phyloP scores from a whole-genome alignment of 257 asterid species.

The Fraxinus excelsior region DNA sequence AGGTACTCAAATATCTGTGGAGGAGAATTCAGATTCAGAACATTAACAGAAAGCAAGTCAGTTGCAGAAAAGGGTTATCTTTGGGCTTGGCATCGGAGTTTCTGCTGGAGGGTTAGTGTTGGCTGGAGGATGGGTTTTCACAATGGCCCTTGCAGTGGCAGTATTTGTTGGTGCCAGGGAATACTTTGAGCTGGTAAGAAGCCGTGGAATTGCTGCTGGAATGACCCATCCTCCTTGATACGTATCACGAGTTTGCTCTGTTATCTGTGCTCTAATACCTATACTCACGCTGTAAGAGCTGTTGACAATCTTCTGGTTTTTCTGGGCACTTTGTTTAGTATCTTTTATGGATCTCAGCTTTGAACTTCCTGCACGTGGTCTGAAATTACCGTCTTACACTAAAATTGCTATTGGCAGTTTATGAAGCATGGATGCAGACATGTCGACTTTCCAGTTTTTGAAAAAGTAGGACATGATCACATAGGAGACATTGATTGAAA shows the following conservation, averaged over 20 bases:
- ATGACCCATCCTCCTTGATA: slow-evolving; percentile 97
- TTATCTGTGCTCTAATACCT: slow-evolving; percentile 83
- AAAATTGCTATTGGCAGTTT: neutral
- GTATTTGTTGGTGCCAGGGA: slow-evolving; percentile 80
- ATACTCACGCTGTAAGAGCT: slow-evolving; percentile 84
- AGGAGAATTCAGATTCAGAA: slow-evolving; percentile 42
- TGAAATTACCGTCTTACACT: neutral
- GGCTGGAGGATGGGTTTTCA: slow-evolving; percentile 93
- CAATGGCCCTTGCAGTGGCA: slow-evolving; percentile 75
- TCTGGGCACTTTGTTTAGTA: slow-evolving; percentile 22
- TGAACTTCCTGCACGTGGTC: slow-evolving; percentile 16
- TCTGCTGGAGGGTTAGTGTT: slow-evolving; percentile 81
- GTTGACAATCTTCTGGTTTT: slow-evolving; percentile 20
- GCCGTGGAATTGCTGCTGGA: slow-evolving; percentile 92
- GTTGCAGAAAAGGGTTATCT: slow-evolving; percentile 73
- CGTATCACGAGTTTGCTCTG: slow-evolving; percentile 82
- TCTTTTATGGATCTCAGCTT: slow-evolving; percentile 21
- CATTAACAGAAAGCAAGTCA: slow-evolving; percentile 57
- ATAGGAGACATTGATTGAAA: neutral
- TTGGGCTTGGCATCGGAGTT: slow-evolving; percentile 87
- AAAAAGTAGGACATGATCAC: neutral
- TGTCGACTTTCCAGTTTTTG: neutral
- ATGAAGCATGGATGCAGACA: neutral
- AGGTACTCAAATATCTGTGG: slow-evolving; percentile 38
- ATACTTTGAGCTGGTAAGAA: slow-evolving; percentile 93